Conservation (phyloP, 1,284 basidiomycete species). For the Cystobasidium pallidum region DNA sequence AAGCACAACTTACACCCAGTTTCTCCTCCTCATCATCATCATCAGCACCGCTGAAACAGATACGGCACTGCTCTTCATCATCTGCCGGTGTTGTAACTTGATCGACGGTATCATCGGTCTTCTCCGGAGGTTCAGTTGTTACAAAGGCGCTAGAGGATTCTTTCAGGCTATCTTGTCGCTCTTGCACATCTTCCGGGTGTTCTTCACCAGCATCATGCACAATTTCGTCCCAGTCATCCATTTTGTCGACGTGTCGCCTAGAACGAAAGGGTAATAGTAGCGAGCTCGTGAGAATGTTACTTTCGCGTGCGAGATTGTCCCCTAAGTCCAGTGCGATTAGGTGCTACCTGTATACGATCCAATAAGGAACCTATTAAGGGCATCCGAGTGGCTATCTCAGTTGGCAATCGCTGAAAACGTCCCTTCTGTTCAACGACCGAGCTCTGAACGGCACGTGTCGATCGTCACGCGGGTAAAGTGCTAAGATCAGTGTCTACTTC, state of each 20-base stretch:
- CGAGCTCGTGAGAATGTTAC: no score
- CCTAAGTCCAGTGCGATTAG: no score
- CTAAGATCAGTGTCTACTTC: no score
- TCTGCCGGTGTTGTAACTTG: background rate
- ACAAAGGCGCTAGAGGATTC: background rate
- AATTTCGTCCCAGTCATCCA: slow-evolving; percentile 31
- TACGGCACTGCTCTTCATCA: slow-evolving; percentile 34
- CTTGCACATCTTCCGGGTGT: background rate
- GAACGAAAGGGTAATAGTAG: background rate
- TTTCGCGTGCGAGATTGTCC: no score
- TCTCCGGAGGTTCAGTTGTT: background rate
- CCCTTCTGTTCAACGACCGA: no score
- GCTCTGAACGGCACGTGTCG: background rate
- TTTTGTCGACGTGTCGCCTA: slow-evolving; percentile 2
- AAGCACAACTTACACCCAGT: slow-evolving; percentile 17
- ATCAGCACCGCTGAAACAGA: slow-evolving; percentile 39
- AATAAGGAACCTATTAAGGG: no score
- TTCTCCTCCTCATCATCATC: slow-evolving; percentile 38
- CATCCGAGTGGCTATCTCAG: no score
- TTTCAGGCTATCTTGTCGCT: background rate
- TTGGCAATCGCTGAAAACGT: no score
- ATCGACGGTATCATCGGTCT: background rate
- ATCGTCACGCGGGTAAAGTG: no score
- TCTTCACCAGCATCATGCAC: slow-evolving; percentile 13
- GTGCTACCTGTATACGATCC: no score